A percentile compares a stretch with the other conserved stretches of the same genome.
Conservation (phyloP, 2,329 filamentous ascomycete species). For the Hymenoscyphus occultus region DNA sequence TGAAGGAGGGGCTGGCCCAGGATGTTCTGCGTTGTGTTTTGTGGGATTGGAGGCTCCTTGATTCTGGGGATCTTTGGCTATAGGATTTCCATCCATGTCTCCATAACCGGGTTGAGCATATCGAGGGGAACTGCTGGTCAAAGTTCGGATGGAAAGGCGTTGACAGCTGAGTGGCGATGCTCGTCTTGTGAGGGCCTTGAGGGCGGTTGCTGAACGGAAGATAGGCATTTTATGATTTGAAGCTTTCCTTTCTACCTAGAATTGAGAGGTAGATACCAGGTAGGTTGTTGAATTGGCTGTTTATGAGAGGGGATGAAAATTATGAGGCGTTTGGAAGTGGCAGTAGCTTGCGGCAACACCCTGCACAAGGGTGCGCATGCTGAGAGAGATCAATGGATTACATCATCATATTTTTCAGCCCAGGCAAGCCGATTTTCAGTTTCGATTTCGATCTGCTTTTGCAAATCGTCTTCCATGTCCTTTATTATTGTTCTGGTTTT, state of each 20-base stretch:
- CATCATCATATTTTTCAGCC: conserved; percentile 6
- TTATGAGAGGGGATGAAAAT: not conserved
- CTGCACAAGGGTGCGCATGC: not conserved
- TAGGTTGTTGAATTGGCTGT: no score
- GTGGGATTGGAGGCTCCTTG: conserved; percentile 37
- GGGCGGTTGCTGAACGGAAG: conserved; percentile 18
- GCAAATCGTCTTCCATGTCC: not conserved
- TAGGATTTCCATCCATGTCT: conserved; percentile 41
- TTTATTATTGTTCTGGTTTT: not conserved
- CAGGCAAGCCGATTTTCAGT: not conserved
- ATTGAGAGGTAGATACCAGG: not conserved
- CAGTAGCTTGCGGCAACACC: not conserved
- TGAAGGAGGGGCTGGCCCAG: conserved; percentile 41
- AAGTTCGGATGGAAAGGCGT: conserved; percentile 15
- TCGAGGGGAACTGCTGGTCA: conserved; percentile 22
- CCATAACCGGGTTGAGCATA: conserved; percentile 39
- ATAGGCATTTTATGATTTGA: conserved; percentile 22
- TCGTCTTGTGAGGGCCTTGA: conserved; percentile 20
- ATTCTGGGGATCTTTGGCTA: conserved; percentile 38
- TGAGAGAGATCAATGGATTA: not conserved
- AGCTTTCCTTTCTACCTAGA: not conserved
- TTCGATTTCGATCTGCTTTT: not conserved
- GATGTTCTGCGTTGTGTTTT: conserved; percentile 42
- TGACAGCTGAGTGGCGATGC: conserved; percentile 15
- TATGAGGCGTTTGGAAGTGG: not conserved